phyloP scores from a whole-genome alignment of 371 early-diverging fungal genomes.

The Mortierella sp. region DNA sequence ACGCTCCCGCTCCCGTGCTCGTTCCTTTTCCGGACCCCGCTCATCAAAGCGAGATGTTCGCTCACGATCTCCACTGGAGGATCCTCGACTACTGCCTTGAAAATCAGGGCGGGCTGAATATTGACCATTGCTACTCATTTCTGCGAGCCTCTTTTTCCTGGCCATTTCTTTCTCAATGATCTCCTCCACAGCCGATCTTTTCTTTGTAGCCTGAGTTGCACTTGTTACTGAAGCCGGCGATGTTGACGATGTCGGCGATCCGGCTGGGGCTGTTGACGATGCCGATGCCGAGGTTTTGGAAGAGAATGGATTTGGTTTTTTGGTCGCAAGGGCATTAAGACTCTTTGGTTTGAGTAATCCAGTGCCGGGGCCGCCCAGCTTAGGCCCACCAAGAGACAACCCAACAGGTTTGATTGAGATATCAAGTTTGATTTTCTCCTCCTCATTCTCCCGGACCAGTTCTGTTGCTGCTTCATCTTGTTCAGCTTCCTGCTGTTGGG shows the following conservation, averaged over 20 bases:
- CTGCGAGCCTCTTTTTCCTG: constrained; percentile 49
- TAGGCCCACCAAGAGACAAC: constrained; percentile 18
- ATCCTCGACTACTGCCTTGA: not conserved
- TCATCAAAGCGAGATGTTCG: constrained; percentile 1
- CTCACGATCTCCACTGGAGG: no score
- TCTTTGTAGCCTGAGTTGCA: constrained; percentile 26
- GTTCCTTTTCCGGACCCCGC: not conserved
- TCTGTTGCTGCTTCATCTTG: constrained; percentile 60
- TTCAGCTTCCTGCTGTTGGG: constrained; percentile 45
- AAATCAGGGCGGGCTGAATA: not conserved
- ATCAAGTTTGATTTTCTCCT: constrained; percentile 74
- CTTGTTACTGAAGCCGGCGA: constrained; percentile 6
- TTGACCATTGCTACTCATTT: constrained; percentile 6
- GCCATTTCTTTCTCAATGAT: constrained; percentile 62
- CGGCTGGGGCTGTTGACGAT: constrained; percentile 5
- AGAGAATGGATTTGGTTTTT: constrained; percentile 55
- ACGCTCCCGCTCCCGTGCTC: constrained; percentile 9
- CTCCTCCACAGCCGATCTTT: constrained; percentile 61
- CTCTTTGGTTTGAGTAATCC: constrained; percentile 48
- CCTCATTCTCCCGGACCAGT: constrained; percentile 70
- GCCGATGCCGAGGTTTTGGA: constrained; percentile 40
- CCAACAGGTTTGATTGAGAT: constrained; percentile 54
- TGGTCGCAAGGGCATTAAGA: constrained; percentile 44
- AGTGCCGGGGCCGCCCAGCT: constrained; percentile 33
- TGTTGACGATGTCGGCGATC: constrained; percentile 2